A percentile compares a stretch with the other conserved stretches of the same genome.
These are phyloP conservation scores for Globisporangium lucens DNA, from an alignment of 352 stramenopile genomes.

Conservation along the genomic window DNA sequence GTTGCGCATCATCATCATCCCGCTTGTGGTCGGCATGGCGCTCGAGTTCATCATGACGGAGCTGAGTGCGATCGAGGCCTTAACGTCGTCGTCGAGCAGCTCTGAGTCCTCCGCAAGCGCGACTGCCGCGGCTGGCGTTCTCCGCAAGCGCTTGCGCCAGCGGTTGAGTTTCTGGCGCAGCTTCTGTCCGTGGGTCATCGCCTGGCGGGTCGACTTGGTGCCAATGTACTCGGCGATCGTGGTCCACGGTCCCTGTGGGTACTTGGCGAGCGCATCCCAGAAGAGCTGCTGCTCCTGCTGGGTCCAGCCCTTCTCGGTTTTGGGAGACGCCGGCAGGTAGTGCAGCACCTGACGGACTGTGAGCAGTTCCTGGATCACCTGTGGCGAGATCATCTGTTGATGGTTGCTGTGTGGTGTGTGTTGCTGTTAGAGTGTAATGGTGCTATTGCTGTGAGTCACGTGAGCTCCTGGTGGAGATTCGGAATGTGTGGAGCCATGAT, in stretches of 20 bases:
- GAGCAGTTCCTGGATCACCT: slow-evolving; percentile 36
- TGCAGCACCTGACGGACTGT: slow-evolving; percentile 33
- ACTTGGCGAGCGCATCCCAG: slow-evolving; percentile 35
- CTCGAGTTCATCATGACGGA: slow-evolving; percentile 17
- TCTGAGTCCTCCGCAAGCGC: slow-evolving; percentile 2
- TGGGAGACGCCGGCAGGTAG: slow-evolving; percentile 33
- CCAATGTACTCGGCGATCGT: slow-evolving; percentile 42
- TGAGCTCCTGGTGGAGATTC: slow-evolving; percentile 2
- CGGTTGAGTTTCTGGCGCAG: slow-evolving; percentile 47
- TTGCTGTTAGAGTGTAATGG: not conserved
- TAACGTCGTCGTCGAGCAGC: slow-evolving; percentile 12
- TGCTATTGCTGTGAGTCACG: slow-evolving; percentile 3
- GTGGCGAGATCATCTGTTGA: slow-evolving; percentile 24
- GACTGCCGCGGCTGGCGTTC: slow-evolving; percentile 11
- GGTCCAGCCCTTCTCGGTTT: slow-evolving; percentile 31
- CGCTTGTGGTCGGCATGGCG: not conserved
- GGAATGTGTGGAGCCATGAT: slow-evolving; percentile 5
- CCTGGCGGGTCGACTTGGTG: slow-evolving; percentile 39
- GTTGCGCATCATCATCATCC: slow-evolving; percentile 6
- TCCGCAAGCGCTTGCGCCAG: slow-evolving; percentile 35
- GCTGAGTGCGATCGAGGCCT: slow-evolving; percentile 9
- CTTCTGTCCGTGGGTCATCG: slow-evolving; percentile 52
- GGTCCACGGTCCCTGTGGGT: slow-evolving; percentile 45
- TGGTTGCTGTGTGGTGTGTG: slow-evolving; percentile 4
- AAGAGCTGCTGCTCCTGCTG: slow-evolving; percentile 38